These are phyloP conservation scores for Melampsora larici-populina DNA, from an alignment of 1,284 basidiomycete species.

Conservation along the genomic window DNA sequence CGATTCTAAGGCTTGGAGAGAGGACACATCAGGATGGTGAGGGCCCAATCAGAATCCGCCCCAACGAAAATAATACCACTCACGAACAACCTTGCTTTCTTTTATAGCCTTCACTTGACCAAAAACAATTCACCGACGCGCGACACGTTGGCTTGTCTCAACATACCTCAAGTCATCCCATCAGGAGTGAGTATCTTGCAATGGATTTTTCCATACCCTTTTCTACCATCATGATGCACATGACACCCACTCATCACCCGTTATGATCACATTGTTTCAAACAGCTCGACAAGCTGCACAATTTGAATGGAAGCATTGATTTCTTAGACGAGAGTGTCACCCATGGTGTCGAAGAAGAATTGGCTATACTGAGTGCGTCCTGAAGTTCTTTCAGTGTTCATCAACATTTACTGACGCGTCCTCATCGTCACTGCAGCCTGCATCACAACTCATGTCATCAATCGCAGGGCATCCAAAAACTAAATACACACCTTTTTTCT, in stretches of 20 bases:
- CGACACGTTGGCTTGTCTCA: background rate
- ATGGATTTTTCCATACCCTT: too few species aligned
- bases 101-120: background rate
- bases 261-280: background rate
- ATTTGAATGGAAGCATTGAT: constrained; percentile 1
- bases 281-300: background rate
- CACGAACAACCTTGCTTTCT: too few species aligned
- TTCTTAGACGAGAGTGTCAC: background rate
- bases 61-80: too few species aligned
- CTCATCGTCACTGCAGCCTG: background rate
- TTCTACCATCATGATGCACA: background rate
- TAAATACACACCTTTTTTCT: too few species aligned
- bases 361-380: background rate
- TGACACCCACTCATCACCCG: background rate
- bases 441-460: constrained; percentile 3
- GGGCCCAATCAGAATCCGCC: background rate
- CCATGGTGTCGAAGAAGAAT: constrained; percentile 2
- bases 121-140: background rate
- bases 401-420: background rate
- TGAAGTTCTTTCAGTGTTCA: background rate
- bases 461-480: background rate
- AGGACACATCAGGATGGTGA: background rate
- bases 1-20: constrained; percentile 3
- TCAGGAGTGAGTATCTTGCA: background rate
- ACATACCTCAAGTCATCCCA: background rate